Evolutionary conservation across 2,329 filamentous ascomycete genomes (phyloP), one percentile per base, ranked within the genome.

Genomic region (Zelopaecilomyces penicillatus): DNA sequence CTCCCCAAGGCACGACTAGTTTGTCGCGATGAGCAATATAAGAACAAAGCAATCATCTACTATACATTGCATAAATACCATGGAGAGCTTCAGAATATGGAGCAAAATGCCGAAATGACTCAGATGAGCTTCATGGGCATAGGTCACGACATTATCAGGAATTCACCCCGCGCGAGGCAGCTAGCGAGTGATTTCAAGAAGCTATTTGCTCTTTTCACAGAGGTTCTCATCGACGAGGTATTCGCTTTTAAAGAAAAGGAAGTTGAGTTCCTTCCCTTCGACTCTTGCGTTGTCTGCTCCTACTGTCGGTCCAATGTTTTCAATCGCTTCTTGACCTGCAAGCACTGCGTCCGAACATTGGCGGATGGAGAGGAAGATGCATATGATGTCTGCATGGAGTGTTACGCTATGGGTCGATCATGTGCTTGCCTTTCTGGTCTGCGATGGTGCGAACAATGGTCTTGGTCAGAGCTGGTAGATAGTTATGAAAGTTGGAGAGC

Each of bases 341-440:
- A 87, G 47, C 78, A 82, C 43, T 98, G 93, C 61, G 77, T 87
- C 38, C 75, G 83, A 32, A 70, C 74, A 40, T 71, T 87, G 19
- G 70, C 76, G 8, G 76, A 76, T 47, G 85, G 81, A 30, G 79
- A 75, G 11, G 83, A 88, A 44, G 87, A 97, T 58, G 87, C 87
- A 0, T 98, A 97, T 60, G 93, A 98, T 61, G 76, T 98, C 26
- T 98, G 93, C 59, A 90, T 98, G 86, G 93, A 98, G 54, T 98
- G 93, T 60, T 98, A 95, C 59, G 85, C 82, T n/a, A 95, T 97
- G 85, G 93, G 93, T 26, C 80, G 93, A 42, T 95, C 90, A 38
- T 98, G 93, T 60, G 80, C 78, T 3, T 98, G 93, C 58, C 76
- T 95, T 41, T 95, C 90, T 4, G 82, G 81, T 19, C 75, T 95